Percentiles rank a stretch among this genome's conserved stretches.
Evolutionary conservation across 2,329 filamentous ascomycete species (phyloP).

Genomic region (Xylaria sp.): DNA sequence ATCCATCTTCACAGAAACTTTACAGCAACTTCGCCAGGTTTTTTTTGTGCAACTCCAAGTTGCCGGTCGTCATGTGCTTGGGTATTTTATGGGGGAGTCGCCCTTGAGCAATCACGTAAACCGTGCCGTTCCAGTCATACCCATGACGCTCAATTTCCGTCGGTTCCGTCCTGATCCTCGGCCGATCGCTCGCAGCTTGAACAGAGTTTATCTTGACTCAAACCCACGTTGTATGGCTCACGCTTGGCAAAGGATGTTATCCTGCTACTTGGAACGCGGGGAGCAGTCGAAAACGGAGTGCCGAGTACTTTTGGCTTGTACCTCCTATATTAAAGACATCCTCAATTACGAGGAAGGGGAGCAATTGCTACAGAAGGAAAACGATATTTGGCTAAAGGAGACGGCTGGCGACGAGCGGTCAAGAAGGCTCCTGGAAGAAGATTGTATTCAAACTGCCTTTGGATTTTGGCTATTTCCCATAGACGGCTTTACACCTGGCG

Average conservation of each 20-base stretch:
- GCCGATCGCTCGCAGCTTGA: not conserved
- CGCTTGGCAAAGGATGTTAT: not conserved
- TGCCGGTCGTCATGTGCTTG: not conserved
- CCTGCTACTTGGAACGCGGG: not conserved
- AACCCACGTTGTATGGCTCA: not conserved
- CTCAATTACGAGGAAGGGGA: no score
- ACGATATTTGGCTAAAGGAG: no score
- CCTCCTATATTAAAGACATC: no score
- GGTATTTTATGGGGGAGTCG: not conserved
- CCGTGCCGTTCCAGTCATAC: not conserved
- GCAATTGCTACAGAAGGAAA: no score
- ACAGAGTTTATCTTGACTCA: not conserved
- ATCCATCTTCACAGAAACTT: not conserved
- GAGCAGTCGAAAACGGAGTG: not conserved
- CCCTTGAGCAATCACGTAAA: not conserved
- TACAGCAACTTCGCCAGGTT: not conserved
- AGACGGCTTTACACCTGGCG: not conserved
- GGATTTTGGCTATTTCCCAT: not conserved
- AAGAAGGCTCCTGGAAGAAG: not conserved
- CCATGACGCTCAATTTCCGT: not conserved
- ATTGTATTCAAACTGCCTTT: not conserved
- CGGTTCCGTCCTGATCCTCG: not conserved
- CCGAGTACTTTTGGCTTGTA: not conserved
- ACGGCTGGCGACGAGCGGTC: not conserved
- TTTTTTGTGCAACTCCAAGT: not conserved